These are phyloP conservation scores for Saccharum hybrid DNA, from an alignment of 202 grass and related monocot genomes.

Conservation along the genomic window DNA sequence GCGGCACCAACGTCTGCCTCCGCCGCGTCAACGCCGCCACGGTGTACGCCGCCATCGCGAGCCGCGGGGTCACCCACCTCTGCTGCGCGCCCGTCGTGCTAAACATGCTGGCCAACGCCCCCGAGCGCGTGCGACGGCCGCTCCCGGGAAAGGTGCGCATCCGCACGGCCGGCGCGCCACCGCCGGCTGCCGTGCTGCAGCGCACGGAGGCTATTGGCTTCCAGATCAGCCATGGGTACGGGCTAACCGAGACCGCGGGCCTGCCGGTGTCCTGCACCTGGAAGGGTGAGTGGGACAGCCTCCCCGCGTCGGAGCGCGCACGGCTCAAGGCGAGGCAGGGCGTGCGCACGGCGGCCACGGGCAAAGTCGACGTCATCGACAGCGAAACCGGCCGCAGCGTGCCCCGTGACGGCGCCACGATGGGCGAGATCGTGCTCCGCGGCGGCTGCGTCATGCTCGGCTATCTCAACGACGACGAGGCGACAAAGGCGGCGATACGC, in stretches of 20 bases:
- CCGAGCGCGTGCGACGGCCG: conserved; percentile 35
- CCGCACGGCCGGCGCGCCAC: conserved; percentile 79
- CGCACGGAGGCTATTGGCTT: conserved; percentile 72
- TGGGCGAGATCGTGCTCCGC: conserved; percentile 84
- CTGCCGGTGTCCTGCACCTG: conserved; percentile 67
- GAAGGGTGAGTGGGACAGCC: conserved; percentile 75
- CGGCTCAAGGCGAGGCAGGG: conserved; percentile 80
- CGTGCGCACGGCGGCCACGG: conserved; percentile 64
- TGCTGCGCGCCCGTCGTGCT: conserved; percentile 85
- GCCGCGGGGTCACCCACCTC: conserved; percentile 63
- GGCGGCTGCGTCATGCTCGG: conserved; percentile 78
- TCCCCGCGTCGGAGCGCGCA: conserved; percentile 69
- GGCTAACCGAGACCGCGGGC: conserved; percentile 71
- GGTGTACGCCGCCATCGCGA: conserved; percentile 61
- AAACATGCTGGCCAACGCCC: conserved; percentile 82
- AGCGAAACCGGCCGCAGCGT: conserved; percentile 58
- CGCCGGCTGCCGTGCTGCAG: conserved; percentile 69
- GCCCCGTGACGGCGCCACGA: conserved; percentile 50
- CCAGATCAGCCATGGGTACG: conserved; percentile 75
- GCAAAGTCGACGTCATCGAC: conserved; percentile 62
- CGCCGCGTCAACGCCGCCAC: conserved; percentile 68
- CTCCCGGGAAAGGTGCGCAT: conserved; percentile 55
- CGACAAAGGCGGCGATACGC: conserved; percentile 50
- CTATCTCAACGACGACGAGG: conserved; percentile 61
- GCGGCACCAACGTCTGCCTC: conserved; percentile 84